These are phyloP conservation scores for Uronychia setigera DNA, from an alignment of 73 alveolate species.

Conservation along the genomic window DNA sequence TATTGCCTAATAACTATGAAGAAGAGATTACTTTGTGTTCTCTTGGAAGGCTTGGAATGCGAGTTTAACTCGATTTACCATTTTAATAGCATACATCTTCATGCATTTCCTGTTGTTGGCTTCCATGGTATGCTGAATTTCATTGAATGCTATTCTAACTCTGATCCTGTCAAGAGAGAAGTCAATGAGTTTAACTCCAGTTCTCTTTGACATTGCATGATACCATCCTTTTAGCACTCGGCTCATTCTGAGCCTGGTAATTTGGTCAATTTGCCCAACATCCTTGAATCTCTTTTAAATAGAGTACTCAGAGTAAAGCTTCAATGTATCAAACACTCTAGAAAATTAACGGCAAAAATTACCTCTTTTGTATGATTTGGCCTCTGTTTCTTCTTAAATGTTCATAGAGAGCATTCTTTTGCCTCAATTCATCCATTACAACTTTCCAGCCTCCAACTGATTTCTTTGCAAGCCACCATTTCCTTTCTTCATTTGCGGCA, in stretches of 20 bases:
- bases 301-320: background rate
- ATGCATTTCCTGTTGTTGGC: background rate
- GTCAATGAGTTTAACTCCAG: background rate
- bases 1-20: background rate
- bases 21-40: background rate
- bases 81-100: background rate
- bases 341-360: too few species aligned
- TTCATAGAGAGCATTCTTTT: background rate
- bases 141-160: background rate
- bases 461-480: background rate
- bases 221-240: conserved; percentile 5
- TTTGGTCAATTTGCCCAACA: background rate
- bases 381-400: background rate
- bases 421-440: background rate
- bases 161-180: background rate
- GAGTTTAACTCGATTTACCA: background rate
- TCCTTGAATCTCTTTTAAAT: background rate
- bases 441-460: background rate
- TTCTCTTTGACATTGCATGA: background rate
- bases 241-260: background rate
- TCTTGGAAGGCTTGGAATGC: background rate
- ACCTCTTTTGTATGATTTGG: background rate
- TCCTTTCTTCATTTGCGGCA: background rate
- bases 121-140: background rate
- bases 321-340: background rate